phyloP scores from a whole-genome alignment of 495 filamentous ascomycete species.

The Lasiosphaeria ovina region DNA sequence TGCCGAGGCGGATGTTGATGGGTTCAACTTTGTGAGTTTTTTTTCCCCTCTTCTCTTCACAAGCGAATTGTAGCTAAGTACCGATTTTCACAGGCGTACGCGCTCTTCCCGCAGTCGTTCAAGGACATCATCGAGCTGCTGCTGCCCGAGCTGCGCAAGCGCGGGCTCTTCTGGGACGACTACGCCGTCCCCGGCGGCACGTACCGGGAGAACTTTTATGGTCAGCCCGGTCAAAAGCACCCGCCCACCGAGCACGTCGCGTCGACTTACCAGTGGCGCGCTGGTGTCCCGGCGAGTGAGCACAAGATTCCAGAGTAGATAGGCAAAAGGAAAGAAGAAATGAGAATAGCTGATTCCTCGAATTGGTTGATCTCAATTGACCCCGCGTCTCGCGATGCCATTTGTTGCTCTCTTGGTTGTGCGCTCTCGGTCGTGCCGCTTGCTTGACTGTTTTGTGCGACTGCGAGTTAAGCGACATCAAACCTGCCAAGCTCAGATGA shows the following conservation, averaged over 20 bases:
- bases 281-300: conserved; percentile 31
- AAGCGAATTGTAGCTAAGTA: conserved; percentile 5
- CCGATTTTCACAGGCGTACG: conserved; percentile 47
- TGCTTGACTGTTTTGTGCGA: no score
- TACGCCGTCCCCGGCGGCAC: conserved; percentile 49
- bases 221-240: conserved; percentile 29
- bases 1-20: conserved; percentile 46
- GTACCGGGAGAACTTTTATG: conserved; percentile 51
- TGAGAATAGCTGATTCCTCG: no score
- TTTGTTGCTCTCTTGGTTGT: no score
- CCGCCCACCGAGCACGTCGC: conserved; percentile 35
- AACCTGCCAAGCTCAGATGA: no score
- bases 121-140: conserved; percentile 61
- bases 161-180: conserved; percentile 55
- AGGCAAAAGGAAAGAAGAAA: neutral
- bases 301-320: conserved; percentile 31
- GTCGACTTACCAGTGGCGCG: conserved; percentile 36
- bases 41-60: neutral
- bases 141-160: conserved; percentile 55
- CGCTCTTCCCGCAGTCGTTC: conserved; percentile 60
- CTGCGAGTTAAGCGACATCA: no score
- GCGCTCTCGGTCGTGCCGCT: no score
- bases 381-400: no score
- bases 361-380: no score
- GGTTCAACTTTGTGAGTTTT: conserved; percentile 47